Base-by-base conservation (phyloP, 495 filamentous ascomycete species). In the Podospora bellae-mahoneyi region DNA sequence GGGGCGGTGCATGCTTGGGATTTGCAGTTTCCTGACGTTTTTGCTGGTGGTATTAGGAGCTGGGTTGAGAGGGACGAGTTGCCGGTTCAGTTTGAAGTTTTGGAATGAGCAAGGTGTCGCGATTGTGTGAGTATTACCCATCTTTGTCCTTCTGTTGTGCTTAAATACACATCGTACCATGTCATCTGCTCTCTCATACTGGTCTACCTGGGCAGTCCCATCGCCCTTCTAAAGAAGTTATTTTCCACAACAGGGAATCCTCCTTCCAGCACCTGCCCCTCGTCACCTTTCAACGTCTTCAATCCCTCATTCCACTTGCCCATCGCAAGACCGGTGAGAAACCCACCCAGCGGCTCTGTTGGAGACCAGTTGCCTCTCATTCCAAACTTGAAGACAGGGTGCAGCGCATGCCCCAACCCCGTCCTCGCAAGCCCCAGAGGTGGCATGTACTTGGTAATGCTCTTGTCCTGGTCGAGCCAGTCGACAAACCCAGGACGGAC, bases 401-500 rank as follows among this genome's bases (percentile, higher is more conserved):
- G 18, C 23, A 80, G 18, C 26, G 74, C n/a, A 2, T 64, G 64
- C 3, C 69, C 59, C n/a, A 79, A 0, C 7, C 69, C 28, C 20
- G 19, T 69, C 39, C 54, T 71, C 0, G 67, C 19, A 20, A 64
- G 5, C 1, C 53, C 71, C 56, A 60, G 71, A 9, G 48, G 62
- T 6, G 83, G 80, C 9, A 88, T 75, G 69, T 80, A 85, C 1
- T 77, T 68, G 68, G 80, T 78, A 59, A 89, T 84, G 2, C 13
- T 48, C 18, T 81, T 80, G 2, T 81, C 72, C 67, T 90, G 86
- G 2, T 66, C 64, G 0, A 64, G 64, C 0, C 75, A 66, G 66
- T 90, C 88, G 23, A 91, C 79, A 23, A 77, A 82, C 2, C 72
- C 83, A 0, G 89, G 85, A 0, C 89, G 82, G 16, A 88, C 78